Conservation (phyloP, 2,329 filamentous ascomycete genomes). For the Pochonia chlamydosporia region DNA sequence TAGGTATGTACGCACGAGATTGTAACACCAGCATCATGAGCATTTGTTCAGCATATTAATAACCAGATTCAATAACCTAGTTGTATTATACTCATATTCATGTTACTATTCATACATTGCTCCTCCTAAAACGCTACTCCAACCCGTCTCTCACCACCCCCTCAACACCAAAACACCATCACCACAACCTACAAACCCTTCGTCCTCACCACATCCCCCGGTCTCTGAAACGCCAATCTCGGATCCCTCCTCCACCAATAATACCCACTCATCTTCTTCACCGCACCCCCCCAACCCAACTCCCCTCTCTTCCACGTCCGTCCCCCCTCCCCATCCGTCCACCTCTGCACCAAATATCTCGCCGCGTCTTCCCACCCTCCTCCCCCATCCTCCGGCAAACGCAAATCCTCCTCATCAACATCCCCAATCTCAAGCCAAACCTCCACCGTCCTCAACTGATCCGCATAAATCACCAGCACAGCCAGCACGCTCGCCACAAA, state of each 20-base stretch:
- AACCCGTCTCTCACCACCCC: neutral
- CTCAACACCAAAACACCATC: too few species aligned
- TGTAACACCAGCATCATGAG: neutral
- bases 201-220: constrained; percentile 17
- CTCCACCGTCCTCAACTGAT: constrained; percentile 38
- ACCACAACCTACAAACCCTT: constrained; percentile 8
- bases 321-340: constrained; percentile 19
- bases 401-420: neutral
- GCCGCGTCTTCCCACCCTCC: constrained; percentile 13
- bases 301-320: constrained; percentile 35
- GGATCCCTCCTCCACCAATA: constrained; percentile 23
- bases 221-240: constrained; percentile 19
- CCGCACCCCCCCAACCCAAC: constrained; percentile 42
- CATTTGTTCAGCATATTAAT: too few species aligned
- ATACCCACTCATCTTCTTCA: constrained; percentile 33
- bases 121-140: neutral
- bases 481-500: constrained; percentile 31
- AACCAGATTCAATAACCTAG: too few species aligned
- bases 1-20: neutral
- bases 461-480: constrained; percentile 41
- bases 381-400: too few species aligned
- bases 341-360: constrained; percentile 24
- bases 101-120: too few species aligned
- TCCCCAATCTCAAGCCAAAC: constrained; percentile 40
- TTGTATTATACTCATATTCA: too few species aligned